Base-by-base conservation (phyloP, 306 rosid species). In the Acacia acuminata region DNA sequence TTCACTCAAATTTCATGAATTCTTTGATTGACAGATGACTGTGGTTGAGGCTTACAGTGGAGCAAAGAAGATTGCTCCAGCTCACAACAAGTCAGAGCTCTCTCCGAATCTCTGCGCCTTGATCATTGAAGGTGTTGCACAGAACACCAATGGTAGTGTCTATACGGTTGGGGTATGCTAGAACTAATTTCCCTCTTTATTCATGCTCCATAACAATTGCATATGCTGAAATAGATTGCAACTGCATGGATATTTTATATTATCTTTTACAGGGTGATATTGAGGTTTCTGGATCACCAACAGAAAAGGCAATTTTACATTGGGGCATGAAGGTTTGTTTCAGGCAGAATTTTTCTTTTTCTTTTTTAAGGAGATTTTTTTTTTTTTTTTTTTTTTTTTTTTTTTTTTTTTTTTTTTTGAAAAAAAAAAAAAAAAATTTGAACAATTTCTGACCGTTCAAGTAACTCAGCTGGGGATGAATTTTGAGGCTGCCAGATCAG, bases 241-340 rank as follows among this genome's bases (percentile, higher is more conserved):
- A 51, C 69, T 55, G 45, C 75, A 53, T 16, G 32, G 75, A 77
- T 78, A 50, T 45, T 51, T 84, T 64, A 64, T 64, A 64, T 64
- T n/a, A 45, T 75, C 24, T 43, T 78, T 51, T 78, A 79, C 77
- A 94, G 99, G 86, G 87, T 79, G 92, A 90, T 50, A 53, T 81
- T 4, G 99, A 94, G 91, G 90, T 96, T 81, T 89, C 97, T 79
- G 98, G 99, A 68, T 96, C 99, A 77, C 99, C 99, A 36, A 96
- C 97, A 20, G 99, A 96, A 82, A 96, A 94, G 82, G 99, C 99
- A 69, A 92, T 96, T 87, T 88, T 96, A 77, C 80, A 79, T 4
- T 96, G 94, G 97, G 99, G 85, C 45, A 15, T 94, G 17, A 60
- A 89, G 97, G 99, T 96, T 20, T 76, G 68, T 80, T 83, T 73